A percentile compares a stretch with the other conserved stretches of the same genome.
Conservation (phyloP, 257 asterid species). For the Fraxinus cuspidata region DNA sequence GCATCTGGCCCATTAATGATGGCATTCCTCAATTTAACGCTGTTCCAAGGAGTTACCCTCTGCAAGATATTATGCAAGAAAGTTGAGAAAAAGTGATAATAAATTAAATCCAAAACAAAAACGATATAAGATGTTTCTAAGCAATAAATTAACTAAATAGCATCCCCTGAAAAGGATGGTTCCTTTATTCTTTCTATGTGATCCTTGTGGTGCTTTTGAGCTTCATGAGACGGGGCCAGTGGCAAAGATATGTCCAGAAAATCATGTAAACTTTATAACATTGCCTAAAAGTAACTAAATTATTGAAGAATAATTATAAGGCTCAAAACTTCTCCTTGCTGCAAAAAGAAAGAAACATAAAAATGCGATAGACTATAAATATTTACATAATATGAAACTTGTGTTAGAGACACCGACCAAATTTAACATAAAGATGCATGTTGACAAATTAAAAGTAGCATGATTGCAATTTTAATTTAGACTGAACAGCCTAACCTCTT, state of each 20-base stretch:
- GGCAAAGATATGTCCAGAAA: not conserved
- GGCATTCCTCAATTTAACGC: conserved; percentile 71
- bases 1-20: conserved; percentile 82
- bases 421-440: not conserved
- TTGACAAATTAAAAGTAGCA: not conserved
- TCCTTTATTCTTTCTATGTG: not conserved
- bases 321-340: not conserved
- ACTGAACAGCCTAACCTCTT: not conserved
- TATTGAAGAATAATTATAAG: not conserved
- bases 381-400: not conserved
- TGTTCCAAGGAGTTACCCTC: conserved; percentile 99
- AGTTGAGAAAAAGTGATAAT: not conserved
- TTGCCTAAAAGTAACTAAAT: not conserved
- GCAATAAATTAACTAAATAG: not conserved
- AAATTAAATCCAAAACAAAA: not conserved
- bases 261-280: not conserved
- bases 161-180: not conserved
- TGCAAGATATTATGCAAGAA: conserved; percentile 33
- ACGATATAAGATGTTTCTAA: not conserved
- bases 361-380: not conserved
- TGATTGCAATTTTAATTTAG: not conserved
- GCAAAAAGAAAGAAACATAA: not conserved
- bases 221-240: not conserved
- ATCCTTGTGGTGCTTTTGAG: not conserved
- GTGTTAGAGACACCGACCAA: not conserved